Evolutionary conservation across 2,329 filamentous ascomycete species (phyloP).

Genomic region (Mariannaea sp.): DNA sequence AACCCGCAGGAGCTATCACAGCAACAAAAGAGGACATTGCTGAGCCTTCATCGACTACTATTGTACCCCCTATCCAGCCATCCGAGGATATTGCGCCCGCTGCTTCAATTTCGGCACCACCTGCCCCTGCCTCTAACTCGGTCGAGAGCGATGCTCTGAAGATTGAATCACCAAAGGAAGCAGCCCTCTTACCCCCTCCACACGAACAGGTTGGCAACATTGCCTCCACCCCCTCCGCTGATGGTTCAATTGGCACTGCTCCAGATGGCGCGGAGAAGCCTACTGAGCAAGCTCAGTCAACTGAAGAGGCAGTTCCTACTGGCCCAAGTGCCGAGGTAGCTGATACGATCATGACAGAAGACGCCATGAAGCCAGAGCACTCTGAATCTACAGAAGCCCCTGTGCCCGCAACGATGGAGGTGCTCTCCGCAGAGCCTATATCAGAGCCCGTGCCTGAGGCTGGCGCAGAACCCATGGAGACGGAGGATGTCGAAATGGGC

Average conservation of each 20-base stretch:
- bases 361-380: constrained; percentile 46
- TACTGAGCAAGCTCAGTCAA: constrained; percentile 33
- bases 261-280: constrained; percentile 36
- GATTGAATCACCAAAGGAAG: constrained; percentile 24
- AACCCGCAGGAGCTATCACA: background rate
- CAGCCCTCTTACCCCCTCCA: constrained; percentile 43
- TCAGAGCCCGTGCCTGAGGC: background rate
- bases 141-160: constrained; percentile 37
- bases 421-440: constrained; percentile 32
- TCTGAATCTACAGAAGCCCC: constrained; percentile 43
- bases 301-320: constrained; percentile 25
- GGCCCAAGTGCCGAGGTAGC: constrained; percentile 35
- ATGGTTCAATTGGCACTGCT: constrained; percentile 32
- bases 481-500: background rate
- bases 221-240: constrained; percentile 40
- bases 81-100: background rate
- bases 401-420: constrained; percentile 38
- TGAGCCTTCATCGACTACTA: constrained; percentile 12
- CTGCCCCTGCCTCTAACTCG: constrained; percentile 23
- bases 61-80: constrained; percentile 2
- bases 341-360: constrained; percentile 45
- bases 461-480: background rate
- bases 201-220: constrained; percentile 49
- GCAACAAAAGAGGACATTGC: background rate
- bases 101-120: background rate